A percentile compares a stretch with the other conserved stretches of the same genome.
These are phyloP conservation scores for Hebeloma cylindrosporum DNA, from an alignment of 768 basidiomycete species.

Conservation along the genomic window DNA sequence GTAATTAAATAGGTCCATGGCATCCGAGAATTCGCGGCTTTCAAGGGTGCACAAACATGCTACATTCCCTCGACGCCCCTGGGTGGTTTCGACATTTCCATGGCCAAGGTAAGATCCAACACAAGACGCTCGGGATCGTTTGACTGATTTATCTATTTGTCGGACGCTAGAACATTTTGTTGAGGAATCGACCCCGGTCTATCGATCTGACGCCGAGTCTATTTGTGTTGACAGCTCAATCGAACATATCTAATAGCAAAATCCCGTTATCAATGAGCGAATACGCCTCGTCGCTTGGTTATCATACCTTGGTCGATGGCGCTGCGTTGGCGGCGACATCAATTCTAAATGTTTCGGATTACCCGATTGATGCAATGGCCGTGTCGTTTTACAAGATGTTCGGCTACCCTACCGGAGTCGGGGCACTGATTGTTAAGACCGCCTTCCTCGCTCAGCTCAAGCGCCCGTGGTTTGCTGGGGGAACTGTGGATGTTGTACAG, in stretches of 20 bases:
- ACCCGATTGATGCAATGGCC: conserved; percentile 78
- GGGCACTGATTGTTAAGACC: conserved; percentile 74
- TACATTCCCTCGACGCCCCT: conserved; percentile 65
- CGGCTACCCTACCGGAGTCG: conserved; percentile 83
- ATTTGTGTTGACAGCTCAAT: conserved; percentile 77
- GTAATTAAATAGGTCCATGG: conserved; percentile 52
- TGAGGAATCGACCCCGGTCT: conserved; percentile 47
- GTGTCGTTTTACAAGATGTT: conserved; percentile 91
- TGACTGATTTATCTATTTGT: conserved; percentile 7
- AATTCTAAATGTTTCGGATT: conserved; percentile 60
- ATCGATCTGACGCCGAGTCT: conserved; percentile 50
- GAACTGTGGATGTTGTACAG: conserved; percentile 80
- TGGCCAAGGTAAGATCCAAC: conserved; percentile 58
- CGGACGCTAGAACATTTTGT: conserved; percentile 49
- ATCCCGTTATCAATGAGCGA: conserved; percentile 61
- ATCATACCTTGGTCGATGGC: conserved; percentile 75
- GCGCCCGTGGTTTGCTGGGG: conserved; percentile 85
- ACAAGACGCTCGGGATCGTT: not conserved
- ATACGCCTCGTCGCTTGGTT: conserved; percentile 68
- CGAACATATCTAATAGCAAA: conserved; percentile 80
- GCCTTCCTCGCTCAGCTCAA: conserved; percentile 59
- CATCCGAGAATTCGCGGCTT: conserved; percentile 67
- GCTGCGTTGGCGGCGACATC: conserved; percentile 80
- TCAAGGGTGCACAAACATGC: conserved; percentile 52
- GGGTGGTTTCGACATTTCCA: conserved; percentile 61